Percentiles rank a stretch among this genome's conserved stretches.
Conservation (phyloP, 768 basidiomycete genomes). For the Polyporus arcularius region DNA sequence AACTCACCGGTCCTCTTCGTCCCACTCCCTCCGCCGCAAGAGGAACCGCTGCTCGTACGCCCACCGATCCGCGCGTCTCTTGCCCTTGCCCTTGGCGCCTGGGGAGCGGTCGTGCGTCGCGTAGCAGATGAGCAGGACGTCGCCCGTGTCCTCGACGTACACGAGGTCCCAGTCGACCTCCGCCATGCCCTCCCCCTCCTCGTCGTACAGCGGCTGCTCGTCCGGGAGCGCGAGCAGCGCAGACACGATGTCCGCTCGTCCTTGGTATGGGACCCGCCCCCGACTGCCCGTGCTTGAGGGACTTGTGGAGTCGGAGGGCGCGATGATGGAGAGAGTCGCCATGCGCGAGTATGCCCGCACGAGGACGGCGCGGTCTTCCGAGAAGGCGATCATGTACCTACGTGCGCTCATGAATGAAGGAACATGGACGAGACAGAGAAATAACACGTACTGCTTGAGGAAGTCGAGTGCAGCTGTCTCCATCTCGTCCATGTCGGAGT, state of each 20-base stretch:
- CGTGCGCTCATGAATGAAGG: neutral
- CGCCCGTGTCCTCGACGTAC: constrained; percentile 4
- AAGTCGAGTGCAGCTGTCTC: constrained; percentile 14
- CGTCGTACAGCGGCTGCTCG: constrained; percentile 7
- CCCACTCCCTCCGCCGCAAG: constrained; percentile 21
- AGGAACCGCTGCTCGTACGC: constrained; percentile 26
- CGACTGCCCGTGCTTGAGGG: neutral
- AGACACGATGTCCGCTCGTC: constrained; percentile 18
- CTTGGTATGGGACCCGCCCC: constrained; percentile 1
- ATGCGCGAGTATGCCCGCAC: constrained; percentile 24
- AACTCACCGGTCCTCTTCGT: constrained; percentile 24
- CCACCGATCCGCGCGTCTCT: constrained; percentile 8
- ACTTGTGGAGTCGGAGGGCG: neutral
- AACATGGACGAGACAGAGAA: neutral
- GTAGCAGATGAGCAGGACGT: constrained; percentile 23
- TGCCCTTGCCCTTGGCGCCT: constrained; percentile 1
- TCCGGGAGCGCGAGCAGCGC: constrained; percentile 25
- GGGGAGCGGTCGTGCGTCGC: neutral
- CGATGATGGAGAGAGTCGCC: constrained; percentile 26
- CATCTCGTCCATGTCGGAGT: neutral
- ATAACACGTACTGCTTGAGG: constrained; percentile 10
- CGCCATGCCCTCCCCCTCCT: neutral
- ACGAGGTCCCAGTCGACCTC: constrained; percentile 21
- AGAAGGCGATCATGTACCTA: constrained; percentile 24
- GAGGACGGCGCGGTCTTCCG: constrained; percentile 21